Base-by-base conservation (phyloP, 352 stramenopile species). In the Phytopythium aichiense region DNA sequence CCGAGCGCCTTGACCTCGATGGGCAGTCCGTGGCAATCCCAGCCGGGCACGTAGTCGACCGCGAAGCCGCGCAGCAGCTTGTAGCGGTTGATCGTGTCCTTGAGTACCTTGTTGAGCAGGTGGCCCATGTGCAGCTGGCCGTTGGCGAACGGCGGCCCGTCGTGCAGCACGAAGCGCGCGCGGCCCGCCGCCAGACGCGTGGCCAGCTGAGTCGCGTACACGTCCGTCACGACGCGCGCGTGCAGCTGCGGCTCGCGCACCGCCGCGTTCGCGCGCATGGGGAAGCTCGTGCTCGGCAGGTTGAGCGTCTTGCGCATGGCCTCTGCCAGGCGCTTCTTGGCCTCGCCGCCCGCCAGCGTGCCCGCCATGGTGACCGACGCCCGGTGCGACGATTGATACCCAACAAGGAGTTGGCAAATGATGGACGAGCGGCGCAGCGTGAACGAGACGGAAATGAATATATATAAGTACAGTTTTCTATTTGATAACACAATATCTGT, bases 111-210 rank as follows among this genome's bases (percentile, higher is more conserved):
- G 75, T 97, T 96, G 22, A 96, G 70, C 56, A 97, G 90, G 69
- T 98, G 94, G 35, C 98, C 98, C 75, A 98, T 99, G 79, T 99
- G 98, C 45, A 99, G 76, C 64, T 96, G 92, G 22, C 98, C 98
- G 80, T 99, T 99, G 13, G 98, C 98, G 74, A 99, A 99, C 13
- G 98, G 98, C 37, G 98, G 98, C 0, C 98, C 98, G 79, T 99
- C 97, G 77, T 99, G 98, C 35, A 99, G 84, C 33, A 98, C 81
- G 69, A 98, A 99, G 13, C 60, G 58, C 16, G 45, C 37, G 38
- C 76, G 67, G 60, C 63, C 22, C 61, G 54, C 38, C 18, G 12
- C 11, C 35, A 22, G 12, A 45, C 28, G 2, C 2, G 28, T 7
- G 28, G 28, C 28, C 28, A 31, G 50, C 56, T 94, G 81, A 38